Conservation (phyloP, 2,329 filamentous ascomycete genomes). For the Cordyceps pruinosa region DNA sequence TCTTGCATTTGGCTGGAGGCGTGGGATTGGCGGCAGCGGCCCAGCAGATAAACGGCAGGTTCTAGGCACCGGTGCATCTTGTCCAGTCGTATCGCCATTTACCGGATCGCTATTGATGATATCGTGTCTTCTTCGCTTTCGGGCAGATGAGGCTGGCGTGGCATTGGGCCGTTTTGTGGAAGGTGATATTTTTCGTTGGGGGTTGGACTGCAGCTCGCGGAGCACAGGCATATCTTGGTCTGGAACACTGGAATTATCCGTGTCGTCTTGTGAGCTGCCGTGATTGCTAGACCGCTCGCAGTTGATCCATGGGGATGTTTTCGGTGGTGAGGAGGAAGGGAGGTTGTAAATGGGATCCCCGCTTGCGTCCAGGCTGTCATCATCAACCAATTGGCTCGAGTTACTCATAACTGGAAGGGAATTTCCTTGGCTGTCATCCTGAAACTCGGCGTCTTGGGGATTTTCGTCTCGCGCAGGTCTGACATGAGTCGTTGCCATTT, state of each 20-base stretch:
- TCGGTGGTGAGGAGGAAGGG: conserved; percentile 24
- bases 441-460: conserved; percentile 44
- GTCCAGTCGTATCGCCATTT: conserved; percentile 14
- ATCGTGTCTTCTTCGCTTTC: conserved; percentile 25
- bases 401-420: conserved; percentile 24
- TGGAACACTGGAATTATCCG: conserved; percentile 30
- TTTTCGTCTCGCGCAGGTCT: conserved; percentile 31
- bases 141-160: conserved; percentile 21
- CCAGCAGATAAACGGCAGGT: background rate
- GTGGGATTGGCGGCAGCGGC: conserved; percentile 8
- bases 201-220: conserved; percentile 25
- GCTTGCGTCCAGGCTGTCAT: conserved; percentile 14
- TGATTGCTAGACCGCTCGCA: conserved; percentile 27
- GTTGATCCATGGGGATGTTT: conserved; percentile 21
- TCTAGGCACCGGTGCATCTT: background rate
- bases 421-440: conserved; percentile 43
- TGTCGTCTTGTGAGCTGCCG: conserved; percentile 27
- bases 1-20: background rate
- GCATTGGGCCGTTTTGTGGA: conserved; percentile 19
- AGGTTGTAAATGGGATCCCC: conserved; percentile 15
- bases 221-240: conserved; percentile 33
- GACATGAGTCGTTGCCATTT: conserved; percentile 29
- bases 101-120: conserved; percentile 27
- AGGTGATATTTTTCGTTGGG: conserved; percentile 10
- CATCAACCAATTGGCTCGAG: conserved; percentile 27